phyloP scores from a whole-genome alignment of 306 rosid genomes.

The Luffa aegyptiaca region DNA sequence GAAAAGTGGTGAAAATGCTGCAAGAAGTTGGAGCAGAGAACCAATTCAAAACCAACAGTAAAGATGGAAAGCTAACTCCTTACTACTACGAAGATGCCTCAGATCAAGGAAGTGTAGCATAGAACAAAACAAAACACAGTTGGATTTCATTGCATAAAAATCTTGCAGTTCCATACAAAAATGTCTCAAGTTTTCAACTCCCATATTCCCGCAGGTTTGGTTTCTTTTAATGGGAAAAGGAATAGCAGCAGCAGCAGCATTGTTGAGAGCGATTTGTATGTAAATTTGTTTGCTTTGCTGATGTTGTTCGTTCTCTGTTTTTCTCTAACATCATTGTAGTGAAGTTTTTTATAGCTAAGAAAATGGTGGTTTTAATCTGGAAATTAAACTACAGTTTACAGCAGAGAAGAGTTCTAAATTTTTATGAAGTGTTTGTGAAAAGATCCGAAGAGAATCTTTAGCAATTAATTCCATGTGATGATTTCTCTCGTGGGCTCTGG shows the following conservation, averaged over 20 bases:
- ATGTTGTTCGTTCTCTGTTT: not conserved
- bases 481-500: not conserved
- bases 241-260: constrained; percentile 5
- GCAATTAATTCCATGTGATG: not conserved
- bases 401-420: not conserved
- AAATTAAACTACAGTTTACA: not conserved
- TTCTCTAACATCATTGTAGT: not conserved
- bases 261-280: not conserved
- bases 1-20: constrained; percentile 59
- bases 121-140: not conserved
- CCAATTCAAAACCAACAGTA: constrained; percentile 20
- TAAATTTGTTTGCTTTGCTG: constrained; percentile 7
- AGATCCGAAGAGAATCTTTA: not conserved
- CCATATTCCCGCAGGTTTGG: not conserved
- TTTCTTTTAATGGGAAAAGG: not conserved
- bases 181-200: not conserved
- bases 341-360: not conserved
- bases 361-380: not conserved
- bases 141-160: not conserved
- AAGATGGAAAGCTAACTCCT: constrained; percentile 53
- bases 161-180: not conserved
- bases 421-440: not conserved
- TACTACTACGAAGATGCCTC: constrained; percentile 56
- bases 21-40: constrained; percentile 41
- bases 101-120: constrained; percentile 31